A percentile compares a stretch with the other conserved stretches of the same genome.
phyloP scores from a whole-genome alignment of 495 filamentous ascomycete genomes.

The Glonium stellatum region DNA sequence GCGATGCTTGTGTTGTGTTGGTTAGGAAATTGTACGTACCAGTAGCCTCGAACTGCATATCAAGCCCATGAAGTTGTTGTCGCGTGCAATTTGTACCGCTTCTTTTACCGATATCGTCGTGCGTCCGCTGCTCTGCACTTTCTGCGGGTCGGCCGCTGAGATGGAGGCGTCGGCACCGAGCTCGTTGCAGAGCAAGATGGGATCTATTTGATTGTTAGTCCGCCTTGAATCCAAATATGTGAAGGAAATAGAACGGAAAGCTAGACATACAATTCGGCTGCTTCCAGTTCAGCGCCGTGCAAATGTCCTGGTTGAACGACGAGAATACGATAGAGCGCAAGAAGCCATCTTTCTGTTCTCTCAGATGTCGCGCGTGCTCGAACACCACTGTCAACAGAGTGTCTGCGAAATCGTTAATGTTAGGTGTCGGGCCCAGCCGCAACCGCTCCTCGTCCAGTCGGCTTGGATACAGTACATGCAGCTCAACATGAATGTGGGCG shows the following conservation, averaged over 20 bases:
- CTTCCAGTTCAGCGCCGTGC: constrained; percentile 95
- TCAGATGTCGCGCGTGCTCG: constrained; percentile 73
- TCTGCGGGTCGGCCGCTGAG: constrained; percentile 29
- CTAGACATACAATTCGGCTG: constrained; percentile 81
- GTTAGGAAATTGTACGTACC: constrained; percentile 46
- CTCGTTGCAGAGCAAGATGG: constrained; percentile 90
- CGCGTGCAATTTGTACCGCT: constrained; percentile 83
- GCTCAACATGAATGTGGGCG: constrained; percentile 69
- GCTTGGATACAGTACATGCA: constrained; percentile 80
- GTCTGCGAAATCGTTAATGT: constrained; percentile 83
- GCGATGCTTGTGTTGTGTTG: neutral
- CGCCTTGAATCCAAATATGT: neutral
- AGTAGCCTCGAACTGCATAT: constrained; percentile 80
- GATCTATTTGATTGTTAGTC: constrained; percentile 48
- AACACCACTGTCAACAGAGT: constrained; percentile 78
- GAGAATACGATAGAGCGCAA: constrained; percentile 87
- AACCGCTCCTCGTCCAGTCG: constrained; percentile 59
- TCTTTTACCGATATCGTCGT: constrained; percentile 84
- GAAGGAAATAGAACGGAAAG: neutral
- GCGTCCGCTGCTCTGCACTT: constrained; percentile 56
- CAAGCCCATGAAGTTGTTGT: constrained; percentile 96
- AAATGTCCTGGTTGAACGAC: constrained; percentile 80
- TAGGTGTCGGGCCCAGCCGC: constrained; percentile 62
- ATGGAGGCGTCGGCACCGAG: constrained; percentile 51
- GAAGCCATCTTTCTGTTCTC: constrained; percentile 49